Evolutionary conservation across 371 early-diverging fungal species (phyloP), one percentile per base, ranked within the genome.

Genomic region (Synchytrium microbalum): DNA sequence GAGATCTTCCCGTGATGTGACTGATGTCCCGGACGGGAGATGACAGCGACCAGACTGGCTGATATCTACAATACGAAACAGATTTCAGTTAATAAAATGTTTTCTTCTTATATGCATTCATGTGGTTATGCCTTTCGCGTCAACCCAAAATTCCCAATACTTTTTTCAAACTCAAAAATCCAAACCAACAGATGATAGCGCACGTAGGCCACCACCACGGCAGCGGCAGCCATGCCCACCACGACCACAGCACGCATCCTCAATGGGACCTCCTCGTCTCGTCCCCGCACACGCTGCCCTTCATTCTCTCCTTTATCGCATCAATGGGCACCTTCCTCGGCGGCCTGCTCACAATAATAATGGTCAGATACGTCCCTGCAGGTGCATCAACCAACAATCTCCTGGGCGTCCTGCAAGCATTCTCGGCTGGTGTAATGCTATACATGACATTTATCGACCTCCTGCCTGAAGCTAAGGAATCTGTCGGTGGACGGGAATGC

Each of bases 401-500:
- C 54, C 69, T 79, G 70, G 80, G 76, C 28, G 62, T 69, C 19
- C 62, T 77, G 59, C 72, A 78, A 64, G 71, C 77, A 2, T 73
- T 81, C 67, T 71, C 74, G 24, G 79, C 69, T 23, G 82, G 82
- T 8, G 80, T 82, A 23, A 82, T 82, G 82, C 63, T 82, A 26
- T 79, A 79, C 67, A 77, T 82, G 59, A 79, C 82, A 14, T 77
- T 77, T 60, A 67, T 80, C 61, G 80, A 82, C 56, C 66, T 82
- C 26, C 33, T 82, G 19, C 79, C 82, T 10, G 79, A 82, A 61
- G 66, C 76, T 27, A 63, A 66, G 14, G 77, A 67, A 61, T 66
- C 62, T 19, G 33, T 80, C 53, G 80, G 79, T n/a, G 54, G 33
- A 19, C 32, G 67, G 53, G 72, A 76, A 63, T 66, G 75, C 38